Evolutionary conservation across 1,284 basidiomycete species (phyloP).

Genomic region (Gomphus sp.): DNA sequence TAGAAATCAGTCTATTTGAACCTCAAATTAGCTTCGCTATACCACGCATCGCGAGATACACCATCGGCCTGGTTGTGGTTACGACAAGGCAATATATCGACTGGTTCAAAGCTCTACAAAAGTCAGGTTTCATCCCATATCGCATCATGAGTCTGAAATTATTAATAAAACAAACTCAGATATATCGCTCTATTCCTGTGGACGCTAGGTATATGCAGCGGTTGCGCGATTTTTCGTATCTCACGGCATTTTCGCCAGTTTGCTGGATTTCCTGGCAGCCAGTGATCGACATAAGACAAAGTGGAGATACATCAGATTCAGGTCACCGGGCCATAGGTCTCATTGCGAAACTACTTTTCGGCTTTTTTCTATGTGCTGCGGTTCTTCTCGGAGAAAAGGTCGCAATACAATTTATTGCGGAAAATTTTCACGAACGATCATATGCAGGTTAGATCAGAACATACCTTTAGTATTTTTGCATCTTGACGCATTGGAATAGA

Average conservation of each 20-base stretch:
- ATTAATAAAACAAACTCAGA: conserved; percentile 21
- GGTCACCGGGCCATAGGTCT: conserved; percentile 32
- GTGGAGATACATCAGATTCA: conserved; percentile 16
- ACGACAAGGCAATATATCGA: conserved; percentile 66
- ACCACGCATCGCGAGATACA: conserved; percentile 48
- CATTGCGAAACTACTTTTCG: conserved; percentile 65
- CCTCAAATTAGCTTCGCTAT: conserved; percentile 35
- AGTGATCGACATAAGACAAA: conserved; percentile 43
- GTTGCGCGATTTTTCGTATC: background rate
- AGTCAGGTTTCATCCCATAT: conserved; percentile 26
- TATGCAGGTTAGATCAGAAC: conserved; percentile 52
- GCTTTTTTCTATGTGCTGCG: conserved; percentile 60
- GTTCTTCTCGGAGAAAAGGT: conserved; percentile 81
- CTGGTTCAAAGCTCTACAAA: conserved; percentile 59
- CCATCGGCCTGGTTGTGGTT: conserved; percentile 66
- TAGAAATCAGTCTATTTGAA: conserved; percentile 19
- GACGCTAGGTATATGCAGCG: conserved; percentile 34
- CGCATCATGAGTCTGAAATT: background rate
- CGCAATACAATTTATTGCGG: conserved; percentile 78
- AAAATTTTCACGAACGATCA: conserved; percentile 81
- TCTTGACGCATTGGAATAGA: conserved; percentile 30
- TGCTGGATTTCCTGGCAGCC: conserved; percentile 66
- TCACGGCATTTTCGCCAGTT: conserved; percentile 5
- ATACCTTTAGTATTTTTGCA: background rate
- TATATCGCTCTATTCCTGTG: conserved; percentile 70